These are phyloP conservation scores for Corylus avellana DNA, from an alignment of 306 rosid genomes.

Conservation along the genomic window DNA sequence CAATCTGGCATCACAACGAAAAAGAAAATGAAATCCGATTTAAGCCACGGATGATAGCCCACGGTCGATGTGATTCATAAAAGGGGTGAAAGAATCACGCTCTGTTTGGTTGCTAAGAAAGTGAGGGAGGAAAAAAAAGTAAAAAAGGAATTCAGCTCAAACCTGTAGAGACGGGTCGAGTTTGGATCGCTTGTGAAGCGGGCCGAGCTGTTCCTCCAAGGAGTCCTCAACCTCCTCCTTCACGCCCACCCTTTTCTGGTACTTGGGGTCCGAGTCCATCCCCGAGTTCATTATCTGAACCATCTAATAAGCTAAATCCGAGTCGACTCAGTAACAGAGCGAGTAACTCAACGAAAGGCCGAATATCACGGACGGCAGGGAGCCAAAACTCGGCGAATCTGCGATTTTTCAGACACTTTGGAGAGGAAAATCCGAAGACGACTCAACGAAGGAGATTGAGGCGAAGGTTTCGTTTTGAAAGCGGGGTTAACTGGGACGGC, in stretches of 20 bases:
- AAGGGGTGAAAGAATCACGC: too few species aligned
- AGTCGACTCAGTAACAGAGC: background rate
- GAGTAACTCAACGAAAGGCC: background rate
- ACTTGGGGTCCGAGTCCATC: conserved; percentile 37
- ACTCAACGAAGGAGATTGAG: background rate
- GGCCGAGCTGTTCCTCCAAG: conserved; percentile 26
- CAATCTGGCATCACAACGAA: background rate
- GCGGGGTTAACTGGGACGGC: background rate
- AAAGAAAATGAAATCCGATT: background rate
- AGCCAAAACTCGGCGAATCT: conserved; percentile 5
- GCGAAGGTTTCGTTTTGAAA: background rate
- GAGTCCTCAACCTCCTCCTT: conserved; percentile 54
- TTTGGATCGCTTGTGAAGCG: conserved; percentile 54
- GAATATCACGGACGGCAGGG: too few species aligned
- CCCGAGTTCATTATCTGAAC: conserved; percentile 61
- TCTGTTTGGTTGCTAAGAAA: background rate
- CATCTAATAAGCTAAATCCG: conserved; percentile 30
- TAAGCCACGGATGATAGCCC: background rate
- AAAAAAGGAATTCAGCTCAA: background rate
- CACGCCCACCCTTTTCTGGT: conserved; percentile 38
- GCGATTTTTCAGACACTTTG: background rate
- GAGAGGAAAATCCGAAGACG: background rate
- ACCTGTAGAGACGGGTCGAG: conserved; percentile 44
- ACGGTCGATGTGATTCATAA: background rate
- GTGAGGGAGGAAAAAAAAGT: background rate